Conservation (phyloP, 768 basidiomycete genomes). For the Tricholoma bakamatsutake region DNA sequence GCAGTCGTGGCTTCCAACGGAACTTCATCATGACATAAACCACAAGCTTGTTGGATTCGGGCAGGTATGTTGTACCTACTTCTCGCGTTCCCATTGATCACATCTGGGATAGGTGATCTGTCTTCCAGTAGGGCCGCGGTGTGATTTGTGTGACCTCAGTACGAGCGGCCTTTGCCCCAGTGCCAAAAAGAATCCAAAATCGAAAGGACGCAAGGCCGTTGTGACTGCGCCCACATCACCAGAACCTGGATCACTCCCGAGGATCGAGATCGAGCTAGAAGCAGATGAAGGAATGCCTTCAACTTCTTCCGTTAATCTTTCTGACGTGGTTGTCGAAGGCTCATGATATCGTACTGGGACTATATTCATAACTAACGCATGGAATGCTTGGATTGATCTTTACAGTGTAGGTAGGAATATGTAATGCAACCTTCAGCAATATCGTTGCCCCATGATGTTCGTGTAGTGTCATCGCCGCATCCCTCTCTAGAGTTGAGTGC, state of each 20-base stretch:
- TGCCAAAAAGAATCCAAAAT: conserved; percentile 26
- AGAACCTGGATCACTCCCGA: conserved; percentile 19
- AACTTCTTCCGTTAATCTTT: not conserved
- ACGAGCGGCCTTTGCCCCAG: conserved; percentile 60
- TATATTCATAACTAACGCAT: too few species aligned
- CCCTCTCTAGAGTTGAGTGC: too few species aligned
- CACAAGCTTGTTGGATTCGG: conserved; percentile 81
- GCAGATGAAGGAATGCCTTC: conserved; percentile 12
- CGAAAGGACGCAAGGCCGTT: conserved; percentile 22
- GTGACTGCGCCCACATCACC: conserved; percentile 1
- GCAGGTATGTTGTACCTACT: conserved; percentile 44
- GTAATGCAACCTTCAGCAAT: too few species aligned
- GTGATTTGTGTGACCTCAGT: conserved; percentile 57
- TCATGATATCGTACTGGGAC: too few species aligned
- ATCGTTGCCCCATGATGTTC: too few species aligned
- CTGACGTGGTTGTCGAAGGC: too few species aligned
- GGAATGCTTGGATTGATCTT: too few species aligned
- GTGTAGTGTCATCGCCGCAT: too few species aligned
- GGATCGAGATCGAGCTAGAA: conserved; percentile 30
- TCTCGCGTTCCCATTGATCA: not conserved
- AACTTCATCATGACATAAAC: conserved; percentile 71
- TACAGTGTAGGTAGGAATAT: too few species aligned
- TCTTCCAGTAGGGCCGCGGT: conserved; percentile 57
- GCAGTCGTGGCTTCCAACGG: conserved; percentile 78
- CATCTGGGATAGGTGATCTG: conserved; percentile 50